Percentiles rank a stretch among this genome's conserved stretches.
Evolutionary conservation across 345 rosid genomes (phyloP).

Genomic region (Syzygium grande): DNA sequence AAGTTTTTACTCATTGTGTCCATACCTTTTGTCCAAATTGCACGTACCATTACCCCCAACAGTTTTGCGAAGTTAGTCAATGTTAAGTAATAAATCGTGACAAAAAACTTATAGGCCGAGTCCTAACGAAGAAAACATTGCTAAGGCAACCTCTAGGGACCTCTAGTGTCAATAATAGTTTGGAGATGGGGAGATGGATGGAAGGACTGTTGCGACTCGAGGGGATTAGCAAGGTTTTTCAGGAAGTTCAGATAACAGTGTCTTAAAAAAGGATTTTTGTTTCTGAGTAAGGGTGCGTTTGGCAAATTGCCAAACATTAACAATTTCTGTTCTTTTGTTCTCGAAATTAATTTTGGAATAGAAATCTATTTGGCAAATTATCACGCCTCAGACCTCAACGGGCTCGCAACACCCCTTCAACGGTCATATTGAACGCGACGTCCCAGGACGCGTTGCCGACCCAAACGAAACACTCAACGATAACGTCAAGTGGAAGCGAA

Average conservation of each 20-base stretch:
- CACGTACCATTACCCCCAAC: background rate
- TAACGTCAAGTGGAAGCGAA: too few species aligned
- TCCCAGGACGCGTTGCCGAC: too few species aligned
- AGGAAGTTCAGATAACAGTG: background rate
- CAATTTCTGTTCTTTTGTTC: background rate
- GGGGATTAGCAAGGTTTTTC: background rate
- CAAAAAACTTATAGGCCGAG: background rate
- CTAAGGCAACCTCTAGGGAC: background rate
- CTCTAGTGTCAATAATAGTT: background rate
- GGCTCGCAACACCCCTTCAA: too few species aligned
- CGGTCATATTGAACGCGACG: too few species aligned
- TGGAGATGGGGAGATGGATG: background rate
- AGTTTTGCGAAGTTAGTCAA: background rate
- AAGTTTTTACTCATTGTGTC: too few species aligned
- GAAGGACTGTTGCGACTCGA: background rate
- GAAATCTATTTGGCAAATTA: too few species aligned
- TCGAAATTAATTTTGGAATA: too few species aligned
- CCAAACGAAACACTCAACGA: too few species aligned
- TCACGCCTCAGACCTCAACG: too few species aligned
- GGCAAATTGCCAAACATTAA: too few species aligned
- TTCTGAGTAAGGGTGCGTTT: accelerated
- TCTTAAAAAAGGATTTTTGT: background rate
- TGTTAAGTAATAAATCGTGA: background rate
- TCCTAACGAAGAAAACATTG: background rate
- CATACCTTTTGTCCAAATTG: too few species aligned